These are phyloP conservation scores for Eleusine indica DNA, from an alignment of 176 grass and related monocot species.

Conservation along the genomic window DNA sequence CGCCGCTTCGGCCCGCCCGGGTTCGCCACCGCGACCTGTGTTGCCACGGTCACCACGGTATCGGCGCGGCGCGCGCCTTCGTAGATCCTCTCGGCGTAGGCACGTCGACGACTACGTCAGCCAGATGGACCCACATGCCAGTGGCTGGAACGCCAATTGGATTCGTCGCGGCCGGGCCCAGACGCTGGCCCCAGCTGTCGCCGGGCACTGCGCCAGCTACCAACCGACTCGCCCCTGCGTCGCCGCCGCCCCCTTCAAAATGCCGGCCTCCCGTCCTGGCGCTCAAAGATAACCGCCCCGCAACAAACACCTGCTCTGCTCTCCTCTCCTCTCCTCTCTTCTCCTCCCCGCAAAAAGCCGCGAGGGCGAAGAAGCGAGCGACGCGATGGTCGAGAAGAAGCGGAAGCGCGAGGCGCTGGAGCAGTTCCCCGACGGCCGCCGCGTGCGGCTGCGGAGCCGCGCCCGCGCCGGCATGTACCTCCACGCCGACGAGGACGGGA, in stretches of 20 bases:
- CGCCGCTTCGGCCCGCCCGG: too few species aligned
- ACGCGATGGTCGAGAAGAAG: too few species aligned
- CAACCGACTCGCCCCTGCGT: not conserved
- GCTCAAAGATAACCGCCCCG: not conserved
- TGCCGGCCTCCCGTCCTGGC: not conserved
- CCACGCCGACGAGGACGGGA: conserved; percentile 10
- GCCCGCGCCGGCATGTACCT: not conserved
- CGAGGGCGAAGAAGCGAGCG: not conserved
- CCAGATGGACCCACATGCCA: too few species aligned
- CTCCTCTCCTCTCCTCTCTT: not conserved
- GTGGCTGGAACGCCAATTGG: too few species aligned
- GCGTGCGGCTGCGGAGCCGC: not conserved
- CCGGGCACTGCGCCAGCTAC: too few species aligned
- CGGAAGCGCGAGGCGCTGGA: not conserved
- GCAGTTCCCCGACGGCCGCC: not conserved
- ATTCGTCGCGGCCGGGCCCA: too few species aligned
- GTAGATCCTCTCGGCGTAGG: too few species aligned
- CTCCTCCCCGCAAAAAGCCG: not conserved
- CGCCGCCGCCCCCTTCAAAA: not conserved
- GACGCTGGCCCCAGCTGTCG: too few species aligned
- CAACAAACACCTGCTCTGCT: not conserved
- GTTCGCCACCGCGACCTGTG: too few species aligned
- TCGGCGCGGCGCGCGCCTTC: too few species aligned
- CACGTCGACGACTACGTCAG: too few species aligned
- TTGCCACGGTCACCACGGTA: too few species aligned